These are phyloP conservation scores for Pichia phayaonensis DNA, from an alignment of 805 yeast species.

Conservation along the genomic window DNA sequence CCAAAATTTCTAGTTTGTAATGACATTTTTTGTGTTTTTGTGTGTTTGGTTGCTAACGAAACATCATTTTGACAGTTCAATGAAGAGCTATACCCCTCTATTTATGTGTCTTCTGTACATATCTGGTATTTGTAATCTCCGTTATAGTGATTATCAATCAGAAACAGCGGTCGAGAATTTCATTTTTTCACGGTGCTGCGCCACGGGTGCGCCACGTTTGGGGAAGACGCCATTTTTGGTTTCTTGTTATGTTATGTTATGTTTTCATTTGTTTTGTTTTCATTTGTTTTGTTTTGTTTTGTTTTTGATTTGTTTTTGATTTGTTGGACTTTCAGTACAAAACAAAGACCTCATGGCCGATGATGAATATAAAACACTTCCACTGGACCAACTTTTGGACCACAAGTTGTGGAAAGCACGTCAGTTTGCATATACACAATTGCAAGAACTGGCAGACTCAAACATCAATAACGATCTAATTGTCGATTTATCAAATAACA, in stretches of 20 bases:
- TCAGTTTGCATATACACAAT: not conserved
- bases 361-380: not conserved
- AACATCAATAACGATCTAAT: not conserved
- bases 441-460: conserved; percentile 1
- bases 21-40: conserved; percentile 44
- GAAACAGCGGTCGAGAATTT: not conserved
- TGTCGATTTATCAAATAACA: conserved; percentile 36
- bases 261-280: not conserved
- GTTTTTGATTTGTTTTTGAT: not conserved
- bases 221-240: not conserved
- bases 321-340: not conserved
- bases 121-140: not conserved
- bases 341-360: not conserved
- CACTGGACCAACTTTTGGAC: conserved; percentile 1
- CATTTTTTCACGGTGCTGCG: not conserved
- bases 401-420: conserved; percentile 10
- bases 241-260: not conserved
- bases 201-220: not conserved
- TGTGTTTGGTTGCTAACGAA: not conserved
- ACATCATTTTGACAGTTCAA: not conserved
- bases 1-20: conserved; percentile 53
- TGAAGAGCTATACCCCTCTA: not conserved
- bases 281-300: no score
- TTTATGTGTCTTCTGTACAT: not conserved
- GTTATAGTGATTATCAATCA: not conserved